A percentile compares a stretch with the other conserved stretches of the same genome.
Conservation (phyloP, 495 filamentous ascomycete genomes). For the Neurospora hispaniola region DNA sequence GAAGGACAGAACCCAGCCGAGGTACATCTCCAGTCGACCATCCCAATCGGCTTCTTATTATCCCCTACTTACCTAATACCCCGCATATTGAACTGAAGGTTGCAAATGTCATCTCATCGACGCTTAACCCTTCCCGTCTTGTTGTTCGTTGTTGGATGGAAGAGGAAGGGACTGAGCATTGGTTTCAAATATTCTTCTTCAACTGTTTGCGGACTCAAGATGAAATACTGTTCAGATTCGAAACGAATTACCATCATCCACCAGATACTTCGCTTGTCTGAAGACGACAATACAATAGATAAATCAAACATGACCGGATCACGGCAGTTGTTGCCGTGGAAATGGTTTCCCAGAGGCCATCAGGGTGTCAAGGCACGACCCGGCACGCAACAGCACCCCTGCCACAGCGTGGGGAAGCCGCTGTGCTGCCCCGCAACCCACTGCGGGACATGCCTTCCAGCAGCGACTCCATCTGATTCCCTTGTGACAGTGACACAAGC, state of each 20-base stretch:
- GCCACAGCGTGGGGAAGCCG: neutral
- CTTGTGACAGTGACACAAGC: neutral
- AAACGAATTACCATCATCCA: neutral
- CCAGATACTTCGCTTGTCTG: neutral
- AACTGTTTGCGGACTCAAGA: neutral
- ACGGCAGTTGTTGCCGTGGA: neutral
- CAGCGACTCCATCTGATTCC: neutral
- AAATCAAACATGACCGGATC: neutral
- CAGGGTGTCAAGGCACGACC: neutral
- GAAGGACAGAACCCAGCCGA: neutral
- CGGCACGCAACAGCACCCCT: neutral
- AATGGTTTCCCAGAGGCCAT: neutral
- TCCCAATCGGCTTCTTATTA: neutral
- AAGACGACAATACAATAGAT: neutral
- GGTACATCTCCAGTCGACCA: neutral
- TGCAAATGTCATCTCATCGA: neutral
- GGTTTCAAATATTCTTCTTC: too few species aligned
- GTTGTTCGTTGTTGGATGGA: neutral
- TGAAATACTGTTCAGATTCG: neutral
- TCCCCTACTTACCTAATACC: neutral
- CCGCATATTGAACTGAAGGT: neutral
- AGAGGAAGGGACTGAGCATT: neutral
- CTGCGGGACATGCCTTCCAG: neutral
- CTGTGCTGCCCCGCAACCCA: neutral
- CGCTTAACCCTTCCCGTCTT: neutral